These are phyloP conservation scores for Papiliotrema flavescens DNA, from an alignment of 1,284 basidiomycete genomes.

Conservation along the genomic window DNA sequence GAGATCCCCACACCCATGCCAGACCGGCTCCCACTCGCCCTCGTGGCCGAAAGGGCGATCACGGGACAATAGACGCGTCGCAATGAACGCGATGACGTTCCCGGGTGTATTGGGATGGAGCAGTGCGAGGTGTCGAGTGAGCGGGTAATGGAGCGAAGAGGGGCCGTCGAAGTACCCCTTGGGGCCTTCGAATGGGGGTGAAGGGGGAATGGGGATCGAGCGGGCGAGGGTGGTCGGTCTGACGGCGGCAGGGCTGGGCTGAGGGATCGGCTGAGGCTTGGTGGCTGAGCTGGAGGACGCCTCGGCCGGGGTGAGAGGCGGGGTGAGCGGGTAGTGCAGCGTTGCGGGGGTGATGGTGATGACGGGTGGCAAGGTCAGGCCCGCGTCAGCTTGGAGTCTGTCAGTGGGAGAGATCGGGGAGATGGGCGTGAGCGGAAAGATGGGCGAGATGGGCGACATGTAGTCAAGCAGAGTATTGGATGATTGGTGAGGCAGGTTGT, in stretches of 20 bases:
- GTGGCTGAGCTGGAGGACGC: background rate
- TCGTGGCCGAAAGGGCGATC: constrained; percentile 28
- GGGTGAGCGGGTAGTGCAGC: constrained; percentile 4
- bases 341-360: constrained; percentile 13
- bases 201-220: background rate
- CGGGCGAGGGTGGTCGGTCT: background rate
- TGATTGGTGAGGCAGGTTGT: too few relatives aligned
- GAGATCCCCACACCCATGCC: constrained; percentile 19
- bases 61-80: constrained; percentile 26
- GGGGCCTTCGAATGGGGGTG: background rate
- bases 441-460: too few relatives aligned
- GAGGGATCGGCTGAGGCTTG: background rate
- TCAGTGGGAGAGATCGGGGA: background rate
- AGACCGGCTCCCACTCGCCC: constrained; percentile 20
- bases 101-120: constrained; percentile 24
- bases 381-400: background rate
- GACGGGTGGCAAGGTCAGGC: background rate
- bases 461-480: too few relatives aligned
- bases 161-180: background rate
- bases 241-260: too few relatives aligned
- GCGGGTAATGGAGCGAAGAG: constrained; percentile 20
- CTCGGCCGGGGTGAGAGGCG: constrained; percentile 13
- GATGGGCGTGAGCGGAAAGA: background rate
- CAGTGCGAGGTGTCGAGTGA: constrained; percentile 20
- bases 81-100: constrained; percentile 23